Percentiles rank a stretch among this genome's conserved stretches.
Evolutionary conservation across 331 rosid species (phyloP).

Genomic region (Cucumis variabilis): DNA sequence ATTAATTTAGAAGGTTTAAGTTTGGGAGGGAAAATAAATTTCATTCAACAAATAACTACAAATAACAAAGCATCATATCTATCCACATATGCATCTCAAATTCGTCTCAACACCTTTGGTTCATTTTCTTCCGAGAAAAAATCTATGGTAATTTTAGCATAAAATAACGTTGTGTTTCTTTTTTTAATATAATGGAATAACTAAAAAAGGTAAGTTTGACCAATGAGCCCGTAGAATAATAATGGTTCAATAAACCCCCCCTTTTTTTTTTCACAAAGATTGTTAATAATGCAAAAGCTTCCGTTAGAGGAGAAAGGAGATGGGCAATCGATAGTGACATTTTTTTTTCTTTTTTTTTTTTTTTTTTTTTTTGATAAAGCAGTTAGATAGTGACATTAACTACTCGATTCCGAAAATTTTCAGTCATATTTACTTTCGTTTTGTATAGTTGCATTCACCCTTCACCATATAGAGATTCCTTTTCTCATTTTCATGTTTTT

Average conservation of each 20-base stretch:
- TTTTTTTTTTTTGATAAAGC: no score
- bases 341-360: no score
- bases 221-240: not conserved
- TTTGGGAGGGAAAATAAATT: no score
- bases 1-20: no score
- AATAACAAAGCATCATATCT: no score
- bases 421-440: slow-evolving; percentile 1
- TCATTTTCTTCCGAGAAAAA: not conserved
- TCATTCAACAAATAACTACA: no score
- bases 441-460: slow-evolving; percentile 9
- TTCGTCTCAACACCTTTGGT: not conserved
- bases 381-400: not conserved
- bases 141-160: slow-evolving; percentile 21
- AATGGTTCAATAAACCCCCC: not conserved
- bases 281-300: slow-evolving; percentile 3
- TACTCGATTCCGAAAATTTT: slow-evolving; percentile 16
- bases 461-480: not conserved
- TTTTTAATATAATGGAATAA: not conserved
- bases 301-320: not conserved
- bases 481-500: not conserved
- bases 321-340: not conserved
- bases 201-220: not conserved
- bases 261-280: no score
- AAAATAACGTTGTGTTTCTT: not conserved
- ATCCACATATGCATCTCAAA: no score